phyloP scores from a whole-genome alignment of 2,329 filamentous ascomycete species.

The Microcera coccophila region DNA sequence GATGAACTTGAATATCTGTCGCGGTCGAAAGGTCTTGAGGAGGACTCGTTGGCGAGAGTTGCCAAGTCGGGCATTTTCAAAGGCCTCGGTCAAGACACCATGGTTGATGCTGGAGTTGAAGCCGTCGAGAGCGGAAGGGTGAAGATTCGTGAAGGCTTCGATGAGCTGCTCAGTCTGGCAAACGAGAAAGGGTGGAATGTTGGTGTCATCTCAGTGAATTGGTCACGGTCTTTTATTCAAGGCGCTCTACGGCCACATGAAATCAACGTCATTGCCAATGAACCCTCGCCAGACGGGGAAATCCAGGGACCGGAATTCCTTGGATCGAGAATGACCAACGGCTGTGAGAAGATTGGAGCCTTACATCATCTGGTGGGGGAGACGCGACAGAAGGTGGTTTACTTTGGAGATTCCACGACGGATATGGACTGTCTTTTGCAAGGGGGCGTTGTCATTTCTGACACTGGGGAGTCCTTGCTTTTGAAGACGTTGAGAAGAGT shows the following conservation, averaged over 20 bases:
- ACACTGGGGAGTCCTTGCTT: slow-evolving; percentile 33
- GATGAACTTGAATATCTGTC: slow-evolving; percentile 44
- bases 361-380: slow-evolving; percentile 30
- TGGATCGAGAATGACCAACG: slow-evolving; percentile 32
- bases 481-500: slow-evolving; percentile 37
- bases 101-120: slow-evolving; percentile 38
- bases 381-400: slow-evolving; percentile 35
- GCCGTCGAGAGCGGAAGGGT: slow-evolving; percentile 34
- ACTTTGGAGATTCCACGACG: slow-evolving; percentile 56
- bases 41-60: slow-evolving; percentile 43
- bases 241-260: slow-evolving; percentile 37
- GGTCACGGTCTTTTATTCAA: slow-evolving; percentile 46
- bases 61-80: slow-evolving; percentile 43
- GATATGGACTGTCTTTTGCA: slow-evolving; percentile 52
- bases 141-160: slow-evolving; percentile 39
- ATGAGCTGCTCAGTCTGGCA: slow-evolving; percentile 28
- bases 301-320: slow-evolving; percentile 40
- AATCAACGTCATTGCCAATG: slow-evolving; percentile 43
- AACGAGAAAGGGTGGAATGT: slow-evolving; percentile 34
- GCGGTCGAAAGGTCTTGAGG: slow-evolving; percentile 43
- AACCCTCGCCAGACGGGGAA: slow-evolving; percentile 35
- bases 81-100: slow-evolving; percentile 30
- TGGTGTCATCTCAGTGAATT: slow-evolving; percentile 50
- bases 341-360: slow-evolving; percentile 44
- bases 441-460: slow-evolving; percentile 46